Conservation (phyloP, 208 protist genomes). For the Histomonas meleagridis region DNA sequence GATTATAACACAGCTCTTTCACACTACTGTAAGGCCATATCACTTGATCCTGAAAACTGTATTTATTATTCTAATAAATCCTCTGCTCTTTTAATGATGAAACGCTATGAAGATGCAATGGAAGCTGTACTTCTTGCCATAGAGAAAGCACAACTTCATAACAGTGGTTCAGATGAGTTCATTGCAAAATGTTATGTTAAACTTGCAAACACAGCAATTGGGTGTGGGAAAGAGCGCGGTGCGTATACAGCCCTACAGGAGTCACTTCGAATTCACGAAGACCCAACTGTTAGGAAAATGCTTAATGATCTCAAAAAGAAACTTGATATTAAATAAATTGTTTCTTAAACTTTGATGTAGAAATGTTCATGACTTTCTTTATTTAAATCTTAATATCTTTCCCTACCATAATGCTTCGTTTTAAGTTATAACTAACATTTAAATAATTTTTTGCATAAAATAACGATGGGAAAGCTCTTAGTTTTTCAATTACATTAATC, state of each 20-base stretch:
- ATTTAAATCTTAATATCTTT: too few species aligned
- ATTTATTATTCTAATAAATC: constrained; percentile 12
- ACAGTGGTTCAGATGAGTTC: not conserved
- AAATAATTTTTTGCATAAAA: too few species aligned
- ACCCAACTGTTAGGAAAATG: not conserved
- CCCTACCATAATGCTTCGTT: too few species aligned
- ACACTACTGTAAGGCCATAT: not conserved
- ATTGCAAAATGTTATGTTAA: not conserved
- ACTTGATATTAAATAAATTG: too few species aligned
- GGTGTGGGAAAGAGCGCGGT: not conserved
- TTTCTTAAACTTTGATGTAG: too few species aligned
- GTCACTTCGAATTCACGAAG: not conserved
- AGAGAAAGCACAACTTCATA: not conserved
- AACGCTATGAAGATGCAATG: not conserved
- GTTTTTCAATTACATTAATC: too few species aligned
- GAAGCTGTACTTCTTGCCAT: not conserved
- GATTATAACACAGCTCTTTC: not conserved
- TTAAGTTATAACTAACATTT: too few species aligned
- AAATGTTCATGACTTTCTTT: too few species aligned
- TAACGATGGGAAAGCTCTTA: too few species aligned
- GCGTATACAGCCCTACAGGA: not conserved
- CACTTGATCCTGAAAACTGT: not conserved
- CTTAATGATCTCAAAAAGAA: not conserved
- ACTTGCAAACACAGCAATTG: not conserved
- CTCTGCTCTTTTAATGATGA: not conserved